phyloP scores from a whole-genome alignment of 1,284 basidiomycete genomes.

The Athelia psychrophila region DNA sequence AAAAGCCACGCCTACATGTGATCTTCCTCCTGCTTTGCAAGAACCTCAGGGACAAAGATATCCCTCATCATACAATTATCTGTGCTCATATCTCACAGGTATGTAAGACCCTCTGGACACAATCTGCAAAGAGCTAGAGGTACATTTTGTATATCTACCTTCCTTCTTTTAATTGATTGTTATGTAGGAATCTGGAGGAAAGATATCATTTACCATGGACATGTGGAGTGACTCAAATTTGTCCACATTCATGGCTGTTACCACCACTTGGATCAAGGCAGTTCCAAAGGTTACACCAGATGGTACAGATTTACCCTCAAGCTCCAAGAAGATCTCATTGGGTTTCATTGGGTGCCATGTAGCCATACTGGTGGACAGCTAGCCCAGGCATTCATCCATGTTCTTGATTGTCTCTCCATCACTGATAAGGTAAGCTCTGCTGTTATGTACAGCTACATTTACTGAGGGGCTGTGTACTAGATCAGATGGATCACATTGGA shows the following conservation, averaged over 20 bases:
- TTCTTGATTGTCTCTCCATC: not conserved
- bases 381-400: constrained; percentile 2
- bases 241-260: constrained; percentile 13
- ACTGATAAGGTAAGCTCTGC: not conserved
- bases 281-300: too few species aligned
- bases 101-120: constrained; percentile 13
- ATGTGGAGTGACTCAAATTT: constrained; percentile 12
- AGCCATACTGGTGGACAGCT: constrained; percentile 14
- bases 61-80: constrained; percentile 21
- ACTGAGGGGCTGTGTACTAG: constrained; percentile 3
- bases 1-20: constrained; percentile 23
- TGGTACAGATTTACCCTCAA: not conserved
- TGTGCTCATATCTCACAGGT: constrained; percentile 16
- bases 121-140: constrained; percentile 15
- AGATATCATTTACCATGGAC: constrained; percentile 16
- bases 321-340: constrained; percentile 9
- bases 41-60: constrained; percentile 15
- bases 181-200: constrained; percentile 12
- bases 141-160: too few species aligned
- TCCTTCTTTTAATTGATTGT: too few species aligned
- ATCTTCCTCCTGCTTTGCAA: constrained; percentile 22
- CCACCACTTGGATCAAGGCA: constrained; percentile 10
- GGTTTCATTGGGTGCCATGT: constrained; percentile 11
- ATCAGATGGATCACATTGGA: constrained; percentile 15
- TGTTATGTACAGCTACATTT: not conserved